Evolutionary conservation across 2,329 filamentous ascomycete genomes (phyloP).

Genomic region (Trichoderma sp.): DNA sequence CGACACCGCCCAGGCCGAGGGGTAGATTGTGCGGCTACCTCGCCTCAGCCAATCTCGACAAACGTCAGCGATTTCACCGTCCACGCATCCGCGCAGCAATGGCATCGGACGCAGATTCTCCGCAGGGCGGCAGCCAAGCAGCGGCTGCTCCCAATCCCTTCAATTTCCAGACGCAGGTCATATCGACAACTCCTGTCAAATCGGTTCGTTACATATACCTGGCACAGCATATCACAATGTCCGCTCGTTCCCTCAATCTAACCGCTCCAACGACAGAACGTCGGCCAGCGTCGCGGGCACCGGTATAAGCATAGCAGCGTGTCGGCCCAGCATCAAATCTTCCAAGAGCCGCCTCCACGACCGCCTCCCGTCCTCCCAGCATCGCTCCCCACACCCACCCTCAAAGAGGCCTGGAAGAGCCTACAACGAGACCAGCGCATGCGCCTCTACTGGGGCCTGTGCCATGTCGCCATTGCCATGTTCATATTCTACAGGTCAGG

Average conservation of each 20-base stretch:
- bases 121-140: slow-evolving; percentile 31
- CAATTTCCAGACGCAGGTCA: slow-evolving; percentile 87
- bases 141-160: slow-evolving; percentile 68
- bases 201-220: slow-evolving; percentile 57
- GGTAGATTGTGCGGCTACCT: not conserved
- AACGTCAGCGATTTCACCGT: not conserved
- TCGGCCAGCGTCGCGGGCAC: slow-evolving; percentile 90
- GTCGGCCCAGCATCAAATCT: slow-evolving; percentile 86
- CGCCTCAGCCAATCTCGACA: not conserved
- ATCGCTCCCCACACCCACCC: slow-evolving; percentile 87
- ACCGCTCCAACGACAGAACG: slow-evolving; percentile 59
- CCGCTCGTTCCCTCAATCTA: slow-evolving; percentile 9
- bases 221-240: not conserved
- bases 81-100: not conserved
- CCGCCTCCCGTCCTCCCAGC: slow-evolving; percentile 88
- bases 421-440: slow-evolving; percentile 87
- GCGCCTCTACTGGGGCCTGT: slow-evolving; percentile 85
- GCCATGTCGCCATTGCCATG: slow-evolving; percentile 80
- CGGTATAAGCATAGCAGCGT: slow-evolving; percentile 98
- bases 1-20: not conserved
- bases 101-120: slow-evolving; percentile 30
- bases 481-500: slow-evolving; percentile 86
- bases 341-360: slow-evolving; percentile 85
- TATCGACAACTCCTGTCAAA: slow-evolving; percentile 76
- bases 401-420: slow-evolving; percentile 83